Base-by-base conservation (phyloP, 768 basidiomycete genomes). In the Collybia nuda region DNA sequence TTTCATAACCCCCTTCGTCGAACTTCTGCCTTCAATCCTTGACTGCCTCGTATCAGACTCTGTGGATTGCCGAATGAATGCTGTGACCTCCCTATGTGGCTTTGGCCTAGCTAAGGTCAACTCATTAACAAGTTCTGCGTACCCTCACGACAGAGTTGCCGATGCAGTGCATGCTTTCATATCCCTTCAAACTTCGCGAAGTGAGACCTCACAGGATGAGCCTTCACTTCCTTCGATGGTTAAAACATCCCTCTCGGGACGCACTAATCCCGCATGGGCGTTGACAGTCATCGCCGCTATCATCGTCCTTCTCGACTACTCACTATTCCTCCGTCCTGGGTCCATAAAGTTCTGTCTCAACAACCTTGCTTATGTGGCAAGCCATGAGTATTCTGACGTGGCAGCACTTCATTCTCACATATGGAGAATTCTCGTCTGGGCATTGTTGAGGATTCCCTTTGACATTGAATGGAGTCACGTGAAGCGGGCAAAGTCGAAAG, bases 341-440 rank as follows among this genome's bases (percentile, higher is more conserved):
- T 61, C 66, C 21, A 48, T 80, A 22, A 73, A 68, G 47, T 67
- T 78, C 29, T 58, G 76, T 38, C 53, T 76, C 12, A 58, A 65
- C 5, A 60, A 64, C 7, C 65, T 81, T 19, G 62, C 58, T 7
- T 53, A 61, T 23, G 53, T 73, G 2, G 56, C 66, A 17, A 57
- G 44, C 3, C 72, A 78, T 52, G 66, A 67, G 41, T 61, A 66
- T n/a, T 57, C 62, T 9, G 44, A 62, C 5, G 64, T 78, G 9
- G 68, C 67, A 11, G 59, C 65, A 15, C 63, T 81, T 6, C 71
- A 76, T 38, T 60, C 74, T 1, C 71, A 71, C 29, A 62, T 78
- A 18, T 86, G 83, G 83, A 71, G 67, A 45, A 73, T 77, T 45
- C 66, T 85, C 22, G 63, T 85, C 18, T 85, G 84, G 83, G 73